Evolutionary conservation across 768 basidiomycete species (phyloP).

Genomic region (Pisolithus albus): DNA sequence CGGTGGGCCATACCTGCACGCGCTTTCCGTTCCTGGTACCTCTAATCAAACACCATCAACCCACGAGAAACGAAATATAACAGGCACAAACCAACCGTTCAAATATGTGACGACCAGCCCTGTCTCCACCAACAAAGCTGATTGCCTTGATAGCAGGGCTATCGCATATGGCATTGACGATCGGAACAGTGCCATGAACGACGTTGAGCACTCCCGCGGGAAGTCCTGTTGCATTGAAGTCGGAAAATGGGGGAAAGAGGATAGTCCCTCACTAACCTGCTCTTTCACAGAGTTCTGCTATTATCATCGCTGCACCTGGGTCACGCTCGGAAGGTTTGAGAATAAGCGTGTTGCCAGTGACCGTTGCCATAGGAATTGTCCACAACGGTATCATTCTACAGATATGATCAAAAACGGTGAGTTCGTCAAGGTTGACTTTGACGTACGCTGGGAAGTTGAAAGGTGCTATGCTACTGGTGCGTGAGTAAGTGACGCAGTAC

Average conservation of each 20-base stretch:
- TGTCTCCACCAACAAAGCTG: slow-evolving; percentile 93
- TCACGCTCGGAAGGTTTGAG: slow-evolving; percentile 96
- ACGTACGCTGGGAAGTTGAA: slow-evolving; percentile 83
- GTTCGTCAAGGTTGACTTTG: not conserved
- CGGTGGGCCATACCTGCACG: slow-evolving; percentile 54
- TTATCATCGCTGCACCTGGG: slow-evolving; percentile 96
- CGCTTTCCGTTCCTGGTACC: slow-evolving; percentile 85
- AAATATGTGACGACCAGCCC: slow-evolving; percentile 91
- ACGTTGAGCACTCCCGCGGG: slow-evolving; percentile 88
- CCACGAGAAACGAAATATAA: slow-evolving; percentile 1
- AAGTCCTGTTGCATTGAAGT: slow-evolving; percentile 39
- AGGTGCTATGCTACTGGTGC: slow-evolving; percentile 56
- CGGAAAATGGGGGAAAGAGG: not conserved
- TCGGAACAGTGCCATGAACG: slow-evolving; percentile 83
- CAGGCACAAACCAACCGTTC: slow-evolving; percentile 46
- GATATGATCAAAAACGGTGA: slow-evolving; percentile 2
- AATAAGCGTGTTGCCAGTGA: slow-evolving; percentile 90
- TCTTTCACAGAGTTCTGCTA: slow-evolving; percentile 87
- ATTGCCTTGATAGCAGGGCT: slow-evolving; percentile 88
- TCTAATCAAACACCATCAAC: slow-evolving; percentile 32
- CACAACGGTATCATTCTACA: slow-evolving; percentile 91
- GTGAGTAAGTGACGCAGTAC: not conserved
- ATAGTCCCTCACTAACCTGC: slow-evolving; percentile 45
- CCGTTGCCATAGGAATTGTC: slow-evolving; percentile 86
- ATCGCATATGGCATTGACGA: slow-evolving; percentile 93